Conservation (phyloP, 306 rosid species). For the Ziziphus jujuba region DNA sequence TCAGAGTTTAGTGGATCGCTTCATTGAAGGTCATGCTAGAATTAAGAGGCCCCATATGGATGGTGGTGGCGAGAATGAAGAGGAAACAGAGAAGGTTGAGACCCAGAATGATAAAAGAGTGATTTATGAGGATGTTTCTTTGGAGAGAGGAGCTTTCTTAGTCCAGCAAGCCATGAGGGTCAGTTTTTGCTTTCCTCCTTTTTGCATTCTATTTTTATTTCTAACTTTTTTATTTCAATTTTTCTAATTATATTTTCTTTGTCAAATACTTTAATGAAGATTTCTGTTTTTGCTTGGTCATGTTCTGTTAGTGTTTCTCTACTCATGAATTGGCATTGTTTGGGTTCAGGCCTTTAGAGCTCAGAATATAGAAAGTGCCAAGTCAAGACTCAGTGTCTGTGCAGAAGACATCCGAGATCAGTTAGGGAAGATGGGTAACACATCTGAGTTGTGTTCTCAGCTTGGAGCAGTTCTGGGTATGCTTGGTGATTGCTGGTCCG, state of each 20-base stretch:
- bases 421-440: slow-evolving; percentile 65
- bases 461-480: slow-evolving; percentile 98
- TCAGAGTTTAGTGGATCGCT: slow-evolving; percentile 80
- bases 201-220: not conserved
- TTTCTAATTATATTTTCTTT: not conserved
- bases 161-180: slow-evolving; percentile 99
- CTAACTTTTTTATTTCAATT: not conserved
- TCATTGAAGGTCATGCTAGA: slow-evolving; percentile 98
- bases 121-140: slow-evolving; percentile 84
- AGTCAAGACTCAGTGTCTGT: slow-evolving; percentile 84
- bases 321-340: not conserved
- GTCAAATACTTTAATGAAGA: too few species aligned
- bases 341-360: slow-evolving; percentile 82
- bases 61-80: slow-evolving; percentile 38
- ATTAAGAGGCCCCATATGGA: slow-evolving; percentile 69
- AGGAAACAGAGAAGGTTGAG: slow-evolving; percentile 46
- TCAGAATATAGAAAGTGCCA: slow-evolving; percentile 89
- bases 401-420: slow-evolving; percentile 77
- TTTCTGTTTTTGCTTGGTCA: not conserved
- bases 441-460: slow-evolving; percentile 89
- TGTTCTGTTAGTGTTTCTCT: not conserved
- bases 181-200: slow-evolving; percentile 12
- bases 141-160: slow-evolving; percentile 97
- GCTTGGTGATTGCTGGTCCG: slow-evolving; percentile 99
- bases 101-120: slow-evolving; percentile 42